Evolutionary conservation across 257 asterid species (phyloP), one percentile per base, ranked within the genome.

Genomic region (Avicennia marina): DNA sequence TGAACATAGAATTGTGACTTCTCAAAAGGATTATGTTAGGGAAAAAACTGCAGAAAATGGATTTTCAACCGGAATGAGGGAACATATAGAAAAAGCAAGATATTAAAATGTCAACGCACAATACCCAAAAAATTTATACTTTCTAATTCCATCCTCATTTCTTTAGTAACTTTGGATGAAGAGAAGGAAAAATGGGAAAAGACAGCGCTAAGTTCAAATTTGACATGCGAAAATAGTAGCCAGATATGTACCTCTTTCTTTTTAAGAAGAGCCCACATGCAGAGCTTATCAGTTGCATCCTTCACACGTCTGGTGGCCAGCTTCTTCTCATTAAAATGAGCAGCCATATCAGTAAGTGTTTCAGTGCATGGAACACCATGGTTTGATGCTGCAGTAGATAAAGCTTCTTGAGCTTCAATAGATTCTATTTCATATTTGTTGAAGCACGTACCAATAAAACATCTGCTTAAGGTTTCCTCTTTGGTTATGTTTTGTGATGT

Each of bases 251-350:
- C 96, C 94, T 87, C 62, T 64, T 83, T 87, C 75, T 68, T 85
- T 72, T 72, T 85, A 55, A 91, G 69, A 47, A 85, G 59, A 59
- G 46, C 81, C 98, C 98, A 87, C 81, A 68, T 81, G 72, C 67
- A 88, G 43, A 91, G 82, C 75, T 75, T 88, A 40, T 72, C 75
- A 8, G 58, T 78, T 16, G 88, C 78, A 74, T 85, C 96, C 70
- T 75, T 81, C 67, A 83, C 98, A 18, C 61, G 84, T 70, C 95
- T 78, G 64, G 81, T 66, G 11, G 94, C 95, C 77, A 81, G 60
- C 74, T 80, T 81, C 74, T 76, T 81, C 63, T 72, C 82, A 68
- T 91, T 91, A 76, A 85, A 85, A 68, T 81, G 86, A 65, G 78
- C 64, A 16, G 93, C 98, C 46, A 85, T 74, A 67, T 62, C 81